A percentile compares a stretch with the other conserved stretches of the same genome.
Evolutionary conservation across 129 eudicot genomes (phyloP).

Genomic region (Heracleum sosnowskyi): DNA sequence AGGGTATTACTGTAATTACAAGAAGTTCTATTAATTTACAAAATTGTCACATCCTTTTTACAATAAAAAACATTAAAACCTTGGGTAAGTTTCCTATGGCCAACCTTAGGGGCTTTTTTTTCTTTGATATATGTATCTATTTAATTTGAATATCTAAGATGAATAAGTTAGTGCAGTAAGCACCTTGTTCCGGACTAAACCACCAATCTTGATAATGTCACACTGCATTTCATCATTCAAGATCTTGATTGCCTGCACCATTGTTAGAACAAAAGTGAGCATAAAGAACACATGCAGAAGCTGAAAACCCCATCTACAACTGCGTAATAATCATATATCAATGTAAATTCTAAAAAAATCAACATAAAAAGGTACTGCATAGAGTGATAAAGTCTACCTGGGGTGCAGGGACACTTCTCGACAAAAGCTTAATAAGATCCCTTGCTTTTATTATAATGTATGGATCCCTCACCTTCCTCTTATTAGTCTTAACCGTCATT

Average conservation of each 20-base stretch:
- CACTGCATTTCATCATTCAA: constrained; percentile 97
- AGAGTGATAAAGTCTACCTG: constrained; percentile 39
- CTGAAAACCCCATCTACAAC: not conserved
- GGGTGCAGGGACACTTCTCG: constrained; percentile 94
- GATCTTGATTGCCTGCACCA: constrained; percentile 69
- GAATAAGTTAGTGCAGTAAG: not conserved
- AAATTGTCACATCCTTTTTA: no score
- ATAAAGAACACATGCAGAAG: not conserved
- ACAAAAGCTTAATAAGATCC: constrained; percentile 81
- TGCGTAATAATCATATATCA: not conserved
- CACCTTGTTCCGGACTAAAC: constrained; percentile 68
- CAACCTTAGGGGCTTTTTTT: no score
- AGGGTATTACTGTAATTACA: no score
- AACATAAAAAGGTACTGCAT: not conserved
- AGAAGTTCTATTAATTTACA: no score
- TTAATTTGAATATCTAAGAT: not conserved
- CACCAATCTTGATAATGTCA: constrained; percentile 87
- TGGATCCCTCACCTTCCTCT: constrained; percentile 73
- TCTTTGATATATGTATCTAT: no score
- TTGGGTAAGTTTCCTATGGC: no score
- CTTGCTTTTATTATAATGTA: constrained; percentile 83
- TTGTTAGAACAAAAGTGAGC: constrained; percentile 13
- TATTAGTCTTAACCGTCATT: constrained; percentile 86
- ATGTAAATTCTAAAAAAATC: not conserved
- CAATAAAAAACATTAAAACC: no score